Conservation (phyloP, 257 asterid genomes). For the Solanum medicagineum region DNA sequence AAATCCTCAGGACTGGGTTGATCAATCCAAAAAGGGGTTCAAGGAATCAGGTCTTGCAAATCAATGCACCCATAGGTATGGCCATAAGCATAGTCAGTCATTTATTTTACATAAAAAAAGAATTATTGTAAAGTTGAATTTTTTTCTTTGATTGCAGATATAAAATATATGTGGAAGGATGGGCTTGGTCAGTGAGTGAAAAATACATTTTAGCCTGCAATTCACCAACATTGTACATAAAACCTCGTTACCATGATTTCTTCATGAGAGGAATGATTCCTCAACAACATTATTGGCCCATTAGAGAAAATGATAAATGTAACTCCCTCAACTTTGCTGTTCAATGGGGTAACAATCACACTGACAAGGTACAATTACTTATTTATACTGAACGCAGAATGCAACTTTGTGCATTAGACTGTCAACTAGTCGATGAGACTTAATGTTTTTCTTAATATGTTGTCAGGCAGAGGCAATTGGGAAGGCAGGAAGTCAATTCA, state of each 20-base stretch:
- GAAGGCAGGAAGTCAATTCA: slow-evolving; percentile 57
- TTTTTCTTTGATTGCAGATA: slow-evolving; percentile 27
- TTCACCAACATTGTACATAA: slow-evolving; percentile 62
- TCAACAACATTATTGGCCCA: slow-evolving; percentile 78
- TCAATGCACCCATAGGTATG: slow-evolving; percentile 55
- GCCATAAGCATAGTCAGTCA: background rate
- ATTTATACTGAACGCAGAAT: background rate
- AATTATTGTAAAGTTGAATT: no score
- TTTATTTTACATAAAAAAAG: no score
- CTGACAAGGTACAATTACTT: slow-evolving; percentile 29
- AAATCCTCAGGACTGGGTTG: slow-evolving; percentile 43
- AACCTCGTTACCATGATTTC: slow-evolving; percentile 64
- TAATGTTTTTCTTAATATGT: background rate
- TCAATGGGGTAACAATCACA: slow-evolving; percentile 76
- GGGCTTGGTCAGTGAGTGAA: slow-evolving; percentile 85
- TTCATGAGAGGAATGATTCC: slow-evolving; percentile 71
- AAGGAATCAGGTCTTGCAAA: slow-evolving; percentile 44
- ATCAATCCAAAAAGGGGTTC: slow-evolving; percentile 35
- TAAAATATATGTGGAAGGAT: slow-evolving; percentile 84
- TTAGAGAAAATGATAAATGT: slow-evolving; percentile 52
- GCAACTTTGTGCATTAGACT: no score
- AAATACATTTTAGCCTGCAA: slow-evolving; percentile 79
- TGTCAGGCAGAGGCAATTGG: slow-evolving; percentile 66
- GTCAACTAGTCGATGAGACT: background rate
- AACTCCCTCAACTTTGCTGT: slow-evolving; percentile 70